Evolutionary conservation across 768 basidiomycete species (phyloP).

Genomic region (Phlebiopsis flavidoalba): DNA sequence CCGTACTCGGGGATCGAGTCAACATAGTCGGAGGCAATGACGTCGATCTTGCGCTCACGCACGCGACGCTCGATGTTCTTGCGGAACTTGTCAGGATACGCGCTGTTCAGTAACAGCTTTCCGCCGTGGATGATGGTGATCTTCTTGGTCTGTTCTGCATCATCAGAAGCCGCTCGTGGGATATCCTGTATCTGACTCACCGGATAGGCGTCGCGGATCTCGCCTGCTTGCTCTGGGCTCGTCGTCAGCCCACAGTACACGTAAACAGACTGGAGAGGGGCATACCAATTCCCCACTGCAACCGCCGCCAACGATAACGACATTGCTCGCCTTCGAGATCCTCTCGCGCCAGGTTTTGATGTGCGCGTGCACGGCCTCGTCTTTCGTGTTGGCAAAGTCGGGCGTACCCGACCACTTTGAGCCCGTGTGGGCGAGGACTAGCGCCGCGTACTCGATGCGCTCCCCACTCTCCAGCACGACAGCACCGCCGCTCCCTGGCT

Average conservation of each 20-base stretch:
- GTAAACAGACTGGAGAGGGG: no score
- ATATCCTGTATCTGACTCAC: background rate
- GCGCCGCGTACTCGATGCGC: constrained; percentile 44
- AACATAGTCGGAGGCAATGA: constrained; percentile 49
- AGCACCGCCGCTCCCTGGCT: constrained; percentile 32
- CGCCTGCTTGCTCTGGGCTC: background rate
- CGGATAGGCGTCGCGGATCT: background rate
- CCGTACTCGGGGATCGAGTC: constrained; percentile 39
- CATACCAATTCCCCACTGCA: constrained; percentile 40
- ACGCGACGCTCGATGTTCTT: constrained; percentile 38
- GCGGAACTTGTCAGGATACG: constrained; percentile 53
- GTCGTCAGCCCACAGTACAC: background rate
- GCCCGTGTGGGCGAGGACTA: constrained; percentile 58
- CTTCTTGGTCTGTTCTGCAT: constrained; percentile 26
- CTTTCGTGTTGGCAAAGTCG: constrained; percentile 37
- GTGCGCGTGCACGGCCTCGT: constrained; percentile 17
- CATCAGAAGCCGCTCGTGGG: background rate
- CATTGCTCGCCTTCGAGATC: constrained; percentile 25
- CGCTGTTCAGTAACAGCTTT: constrained; percentile 43
- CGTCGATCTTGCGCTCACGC: constrained; percentile 38
- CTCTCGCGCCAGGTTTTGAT: constrained; percentile 26
- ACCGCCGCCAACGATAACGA: constrained; percentile 33
- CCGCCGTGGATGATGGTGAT: constrained; percentile 60
- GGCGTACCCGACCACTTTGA: constrained; percentile 47
- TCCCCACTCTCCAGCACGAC: constrained; percentile 49